Evolutionary conservation across 441 rosid species (phyloP), one percentile per base, ranked within the genome.

Genomic region (Biscutella laevigata): DNA sequence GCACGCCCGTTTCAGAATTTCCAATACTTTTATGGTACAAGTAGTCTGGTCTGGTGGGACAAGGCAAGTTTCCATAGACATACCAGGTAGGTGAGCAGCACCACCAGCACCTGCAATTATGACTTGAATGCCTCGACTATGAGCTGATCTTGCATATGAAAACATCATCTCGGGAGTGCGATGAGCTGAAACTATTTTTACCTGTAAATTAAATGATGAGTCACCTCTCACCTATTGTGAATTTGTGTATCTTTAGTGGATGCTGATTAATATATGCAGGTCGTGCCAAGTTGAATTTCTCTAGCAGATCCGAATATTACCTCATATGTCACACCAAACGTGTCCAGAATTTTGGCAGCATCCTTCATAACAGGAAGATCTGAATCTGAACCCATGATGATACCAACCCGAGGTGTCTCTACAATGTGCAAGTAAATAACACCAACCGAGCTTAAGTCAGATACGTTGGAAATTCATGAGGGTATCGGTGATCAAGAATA

Each of bases 51-150:
- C n/a, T 8, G 47, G 42, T 13, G 9, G 12, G 51, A 16, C 21
- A 33, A 49, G 29, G 12, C 27, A 50, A 43, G 39, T 11, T 49
- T 7, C 21, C 54, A 46, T 46, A 25, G 38, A 44, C 29, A 60
- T 32, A 49, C 97, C 95, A 69, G 97, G 97, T 57, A 92, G 75
- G 76, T 92, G 99, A 34, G 95, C 95, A 42, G 99, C 97, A 45
- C 97, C 99, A 67, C 99, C 97, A 57, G 99, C 99, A 46, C 95
- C 99, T 32, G 97, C 95, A 47, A 92, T 84, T 61, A 88, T 88
- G 44, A 92, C 71, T 56, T 84, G 92, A 54, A 82, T 38, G 10
- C 99, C 97, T 65, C 80, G 71, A 14, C 72, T 74, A 60, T 51
- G 64, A 35, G 95, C 90, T 64, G 92, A 74, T 6, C 57, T 66